Conservation (phyloP, 768 basidiomycete genomes). For the Lactifluus echinatus region DNA sequence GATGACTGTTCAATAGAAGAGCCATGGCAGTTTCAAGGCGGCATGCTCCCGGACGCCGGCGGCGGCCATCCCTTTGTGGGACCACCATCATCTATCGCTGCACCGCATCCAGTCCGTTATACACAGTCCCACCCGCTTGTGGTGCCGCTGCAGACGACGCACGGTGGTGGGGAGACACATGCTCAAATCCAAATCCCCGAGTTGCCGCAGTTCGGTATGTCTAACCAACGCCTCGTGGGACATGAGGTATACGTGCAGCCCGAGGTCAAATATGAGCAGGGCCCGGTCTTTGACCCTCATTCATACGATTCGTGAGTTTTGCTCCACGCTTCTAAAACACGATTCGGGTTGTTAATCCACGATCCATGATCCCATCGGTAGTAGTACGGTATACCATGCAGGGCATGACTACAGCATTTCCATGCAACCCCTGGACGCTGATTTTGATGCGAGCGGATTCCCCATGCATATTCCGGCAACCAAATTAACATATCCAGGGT, state of each 20-base stretch:
- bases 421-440: slow-evolving; percentile 8
- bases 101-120: slow-evolving; percentile 13
- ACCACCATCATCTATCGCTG: slow-evolving; percentile 4
- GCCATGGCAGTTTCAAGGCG: slow-evolving; percentile 17
- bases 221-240: slow-evolving; percentile 7
- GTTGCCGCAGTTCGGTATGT: slow-evolving; percentile 10
- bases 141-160: background rate
- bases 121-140: background rate
- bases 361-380: background rate
- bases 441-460: slow-evolving; percentile 4
- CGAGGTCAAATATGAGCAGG: slow-evolving; percentile 12
- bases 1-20: slow-evolving; percentile 18
- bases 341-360: background rate
- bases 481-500: slow-evolving; percentile 1
- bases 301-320: slow-evolving; percentile 16
- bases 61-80: slow-evolving; percentile 2
- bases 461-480: slow-evolving; percentile 12
- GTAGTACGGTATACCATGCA: slow-evolving; percentile 7
- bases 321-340: background rate
- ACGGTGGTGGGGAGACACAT: background rate
- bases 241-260: slow-evolving; percentile 13
- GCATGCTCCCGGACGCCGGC: background rate
- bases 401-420: slow-evolving; percentile 15
- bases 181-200: slow-evolving; percentile 10
- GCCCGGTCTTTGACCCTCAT: slow-evolving; percentile 3